Base-by-base conservation (phyloP, 2,329 filamentous ascomycete genomes). In the Teratosphaeria viscida region DNA sequence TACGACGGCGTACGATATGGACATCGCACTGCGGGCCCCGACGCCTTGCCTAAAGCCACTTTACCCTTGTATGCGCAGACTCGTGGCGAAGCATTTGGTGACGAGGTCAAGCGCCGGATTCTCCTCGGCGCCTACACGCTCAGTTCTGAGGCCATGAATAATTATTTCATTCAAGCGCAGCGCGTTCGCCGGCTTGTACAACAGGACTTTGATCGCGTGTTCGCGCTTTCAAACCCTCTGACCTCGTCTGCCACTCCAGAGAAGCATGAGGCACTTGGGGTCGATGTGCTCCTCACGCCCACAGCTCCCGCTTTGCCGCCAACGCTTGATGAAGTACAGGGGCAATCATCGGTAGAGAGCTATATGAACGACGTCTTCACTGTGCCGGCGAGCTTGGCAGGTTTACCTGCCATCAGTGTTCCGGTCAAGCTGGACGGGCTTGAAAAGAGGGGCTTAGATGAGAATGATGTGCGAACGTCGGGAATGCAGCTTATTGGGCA, bases 1-100 rank as follows among this genome's bases (percentile, higher is more conserved):
- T 99, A 96, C 73, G 95, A 99, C 68, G 94, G 94, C 23, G 85
- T 97, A n/a, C 87, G 94, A 11, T 99, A 95, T 74, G 94, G 94
- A 1, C 79, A 78, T 23, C 81, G 85, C 34, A 76, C 71, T 10
- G 59, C 69, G 8, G 80, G 78, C 8, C 79, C 85, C 61, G 84
- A 83, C 59, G 77, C 81, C 5, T 63, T 56, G 5, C 66, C 67
- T 1, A 65, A 64, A 27, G 59, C 16, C 26, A 61, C 65, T 5
- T 57, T 67, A 1, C 69, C 69, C 0, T 78, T 95, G 1, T 97
- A 94, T 72, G 85, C 91, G 0, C 79, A 81, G 49, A 90, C 89
- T 0, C 84, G 94, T 59, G 87, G 86, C 14, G 74, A 78, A 37
- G 86, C 86, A 0, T 91, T 99, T 64, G 94, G 94, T 6, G 78